Base-by-base conservation (phyloP, 106 monocot genomes). In the Amphibolis antarctica region DNA sequence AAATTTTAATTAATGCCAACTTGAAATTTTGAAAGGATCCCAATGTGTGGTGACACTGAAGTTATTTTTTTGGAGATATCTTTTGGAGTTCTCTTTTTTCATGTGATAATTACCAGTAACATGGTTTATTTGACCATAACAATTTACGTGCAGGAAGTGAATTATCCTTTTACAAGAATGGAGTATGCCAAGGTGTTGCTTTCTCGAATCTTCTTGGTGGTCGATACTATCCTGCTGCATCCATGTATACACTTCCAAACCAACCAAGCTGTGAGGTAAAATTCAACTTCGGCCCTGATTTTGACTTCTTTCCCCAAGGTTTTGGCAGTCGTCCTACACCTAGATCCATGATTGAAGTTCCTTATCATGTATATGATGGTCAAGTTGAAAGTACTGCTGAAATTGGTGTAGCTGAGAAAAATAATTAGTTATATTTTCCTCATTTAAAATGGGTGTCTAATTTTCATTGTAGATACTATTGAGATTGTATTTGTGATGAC, bases 201-300 rank as follows among this genome's bases (percentile, higher is more conserved):
- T 96, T 78, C 66, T 73, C 53, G 20, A 84, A 90, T 60, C 45
- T 96, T 19, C 74, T 57, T 53, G 96, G 96, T 20, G 82, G 96
- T 9, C 69, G 90, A 53, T 96, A 96, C 57, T 96, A 85, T 68
- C 96, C 96, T 51, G 96, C 96, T 10, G 96, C 96, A 1, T 96
- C 96, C 15, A 82, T 96, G 84, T 96, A 96, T 74, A 96, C 96
- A 10, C 59, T 86, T 19, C 96, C 96, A 27, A 80, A 84, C 53
- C 80, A 96, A 61, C 90, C 86, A 0, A 86, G 84, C 21, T 96
- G 96, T 17, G 84, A 86, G 64, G 96, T 96, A 9, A 78, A 60
- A 65, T 96, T 96, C 75, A 96, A 96, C 29, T 96, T 96, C 43
- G 96, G 96, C 3, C 96, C 96, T 0, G 66, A 85, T 79, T 96